Conservation (phyloP, 345 rosid genomes). For the Pistacia integerrima region DNA sequence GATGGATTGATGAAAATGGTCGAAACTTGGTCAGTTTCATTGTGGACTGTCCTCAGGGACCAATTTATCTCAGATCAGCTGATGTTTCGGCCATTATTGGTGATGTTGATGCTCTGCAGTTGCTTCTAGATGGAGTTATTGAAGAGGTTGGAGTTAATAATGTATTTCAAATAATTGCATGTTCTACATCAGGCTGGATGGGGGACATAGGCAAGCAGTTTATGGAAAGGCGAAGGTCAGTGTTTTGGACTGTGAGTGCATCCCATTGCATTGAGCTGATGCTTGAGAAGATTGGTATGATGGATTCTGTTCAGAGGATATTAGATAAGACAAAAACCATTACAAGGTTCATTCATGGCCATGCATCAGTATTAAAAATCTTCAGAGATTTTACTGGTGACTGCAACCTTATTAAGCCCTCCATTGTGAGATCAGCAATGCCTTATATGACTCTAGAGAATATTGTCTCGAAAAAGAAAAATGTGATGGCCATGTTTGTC, state of each 20-base stretch:
- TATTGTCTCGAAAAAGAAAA: slow-evolving; percentile 40
- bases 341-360: slow-evolving; percentile 36
- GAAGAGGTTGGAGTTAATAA: slow-evolving; percentile 52
- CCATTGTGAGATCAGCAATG: slow-evolving; percentile 37
- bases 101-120: slow-evolving; percentile 32
- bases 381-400: slow-evolving; percentile 28
- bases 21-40: slow-evolving; percentile 49
- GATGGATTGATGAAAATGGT: slow-evolving; percentile 58
- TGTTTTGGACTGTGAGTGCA: slow-evolving; percentile 62
- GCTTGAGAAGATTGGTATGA: slow-evolving; percentile 40
- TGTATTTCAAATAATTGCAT: slow-evolving; percentile 54
- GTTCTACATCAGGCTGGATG: slow-evolving; percentile 55
- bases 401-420: slow-evolving; percentile 33
- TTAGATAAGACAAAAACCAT: slow-evolving; percentile 43
- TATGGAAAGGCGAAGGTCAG: slow-evolving; percentile 25
- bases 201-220: slow-evolving; percentile 45
- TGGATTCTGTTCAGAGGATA: slow-evolving; percentile 26
- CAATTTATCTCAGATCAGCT: slow-evolving; percentile 48
- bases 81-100: slow-evolving; percentile 37
- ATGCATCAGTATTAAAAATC: slow-evolving; percentile 29
- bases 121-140: slow-evolving; percentile 41
- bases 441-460: slow-evolving; percentile 52
- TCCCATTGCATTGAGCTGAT: slow-evolving; percentile 62
- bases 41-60: slow-evolving; percentile 54
- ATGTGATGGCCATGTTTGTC: slow-evolving; percentile 42